Evolutionary conservation across 768 basidiomycete species (phyloP).

Genomic region (Mycena epipterygia): DNA sequence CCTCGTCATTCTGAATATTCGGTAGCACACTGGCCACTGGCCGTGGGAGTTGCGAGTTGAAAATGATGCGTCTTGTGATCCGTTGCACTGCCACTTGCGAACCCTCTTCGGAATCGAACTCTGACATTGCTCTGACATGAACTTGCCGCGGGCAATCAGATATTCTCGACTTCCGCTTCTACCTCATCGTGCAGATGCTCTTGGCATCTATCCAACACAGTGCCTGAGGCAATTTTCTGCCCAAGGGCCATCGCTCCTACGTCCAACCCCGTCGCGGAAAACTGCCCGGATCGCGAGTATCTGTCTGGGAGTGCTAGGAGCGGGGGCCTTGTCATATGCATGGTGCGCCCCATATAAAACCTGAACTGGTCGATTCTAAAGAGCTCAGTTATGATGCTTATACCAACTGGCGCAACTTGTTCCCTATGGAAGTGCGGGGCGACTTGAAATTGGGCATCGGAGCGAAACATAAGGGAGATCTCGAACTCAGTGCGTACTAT

Average conservation of each 20-base stretch:
- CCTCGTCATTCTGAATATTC: too few species aligned
- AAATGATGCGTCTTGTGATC: not conserved
- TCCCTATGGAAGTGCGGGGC: conserved; percentile 26
- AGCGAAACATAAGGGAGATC: conserved; percentile 27
- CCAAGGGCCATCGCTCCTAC: not conserved
- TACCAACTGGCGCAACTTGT: conserved; percentile 27
- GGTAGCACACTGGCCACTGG: too few species aligned
- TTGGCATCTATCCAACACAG: not conserved
- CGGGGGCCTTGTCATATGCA: conserved; percentile 17
- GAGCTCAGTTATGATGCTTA: conserved; percentile 26
- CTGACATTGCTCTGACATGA: not conserved
- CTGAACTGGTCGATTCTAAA: not conserved
- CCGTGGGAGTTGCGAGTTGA: too few species aligned
- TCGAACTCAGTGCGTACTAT: conserved; percentile 20
- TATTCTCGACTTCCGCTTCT: not conserved
- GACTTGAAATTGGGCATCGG: conserved; percentile 33
- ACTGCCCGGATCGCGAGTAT: not conserved
- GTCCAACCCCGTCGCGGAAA: not conserved
- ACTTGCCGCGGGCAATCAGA: not conserved
- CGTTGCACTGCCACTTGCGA: conserved; percentile 5
- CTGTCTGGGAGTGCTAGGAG: not conserved
- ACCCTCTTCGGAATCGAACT: not conserved
- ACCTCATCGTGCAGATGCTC: not conserved
- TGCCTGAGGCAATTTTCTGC: not conserved
- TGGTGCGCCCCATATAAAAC: not conserved